Percentiles rank a stretch among this genome's conserved stretches.
These are phyloP conservation scores for Erysiphe neolycopersici DNA, from an alignment of 2,329 filamentous ascomycete genomes.

Conservation along the genomic window DNA sequence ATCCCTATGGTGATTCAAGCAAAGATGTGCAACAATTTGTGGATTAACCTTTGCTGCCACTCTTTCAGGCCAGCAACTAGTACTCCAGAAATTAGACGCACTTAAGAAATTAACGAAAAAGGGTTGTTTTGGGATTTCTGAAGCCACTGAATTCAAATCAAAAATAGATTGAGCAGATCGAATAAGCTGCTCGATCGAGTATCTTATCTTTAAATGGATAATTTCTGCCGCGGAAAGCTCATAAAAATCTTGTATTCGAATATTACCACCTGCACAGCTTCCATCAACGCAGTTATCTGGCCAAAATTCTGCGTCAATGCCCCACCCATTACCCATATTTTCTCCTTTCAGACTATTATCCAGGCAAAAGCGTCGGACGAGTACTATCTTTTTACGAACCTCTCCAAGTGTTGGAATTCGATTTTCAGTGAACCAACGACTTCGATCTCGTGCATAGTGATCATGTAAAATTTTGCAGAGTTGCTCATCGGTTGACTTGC, in stretches of 20 bases:
- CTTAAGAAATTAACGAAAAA: conserved; percentile 79
- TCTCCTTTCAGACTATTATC: conserved; percentile 25
- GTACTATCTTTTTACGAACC: conserved; percentile 55
- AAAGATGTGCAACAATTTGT: conserved; percentile 36
- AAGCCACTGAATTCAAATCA: conserved; percentile 16
- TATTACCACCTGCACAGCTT: conserved; percentile 37
- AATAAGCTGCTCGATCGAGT: conserved; percentile 48
- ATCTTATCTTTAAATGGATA: conserved; percentile 57
- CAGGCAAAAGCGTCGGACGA: conserved; percentile 56
- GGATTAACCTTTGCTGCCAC: conserved; percentile 78
- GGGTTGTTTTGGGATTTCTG: conserved; percentile 18
- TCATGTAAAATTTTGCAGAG: conserved; percentile 46
- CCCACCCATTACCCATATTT: conserved; percentile 23
- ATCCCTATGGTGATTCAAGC: conserved; percentile 21
- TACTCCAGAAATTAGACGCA: conserved; percentile 84
- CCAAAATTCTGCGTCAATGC: conserved; percentile 41
- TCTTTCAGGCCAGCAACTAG: conserved; percentile 75
- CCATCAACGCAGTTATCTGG: conserved; percentile 71
- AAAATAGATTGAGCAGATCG: conserved; percentile 26
- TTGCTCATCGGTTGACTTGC: conserved; percentile 52
- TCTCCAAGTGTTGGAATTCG: conserved; percentile 54
- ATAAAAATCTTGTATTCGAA: conserved; percentile 88
- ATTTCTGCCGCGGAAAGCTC: conserved; percentile 50
- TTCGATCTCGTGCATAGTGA: conserved; percentile 35
- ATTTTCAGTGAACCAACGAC: conserved; percentile 55